Evolutionary conservation across 1,284 basidiomycete species (phyloP).

Genomic region (Malassezia arunalokei): DNA sequence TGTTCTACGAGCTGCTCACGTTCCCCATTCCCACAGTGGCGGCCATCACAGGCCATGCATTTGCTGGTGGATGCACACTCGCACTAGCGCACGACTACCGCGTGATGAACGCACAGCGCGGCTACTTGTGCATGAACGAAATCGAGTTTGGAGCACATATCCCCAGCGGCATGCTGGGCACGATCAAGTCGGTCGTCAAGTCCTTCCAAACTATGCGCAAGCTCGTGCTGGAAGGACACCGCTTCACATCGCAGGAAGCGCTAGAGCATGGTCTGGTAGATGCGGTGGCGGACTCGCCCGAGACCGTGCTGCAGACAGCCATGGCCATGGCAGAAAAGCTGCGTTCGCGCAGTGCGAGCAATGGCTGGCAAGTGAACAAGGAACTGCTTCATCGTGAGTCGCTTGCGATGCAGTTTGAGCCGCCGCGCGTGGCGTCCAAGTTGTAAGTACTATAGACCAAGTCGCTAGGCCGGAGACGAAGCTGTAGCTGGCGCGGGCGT

Average conservation of each 20-base stretch:
- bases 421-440: constrained; percentile 3
- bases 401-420: constrained; percentile 14
- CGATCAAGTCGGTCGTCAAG: constrained; percentile 60
- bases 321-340: constrained; percentile 47
- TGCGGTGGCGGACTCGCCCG: constrained; percentile 52
- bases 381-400: constrained; percentile 27
- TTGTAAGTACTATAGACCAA: neutral
- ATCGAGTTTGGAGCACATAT: constrained; percentile 37
- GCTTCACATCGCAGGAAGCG: constrained; percentile 67
- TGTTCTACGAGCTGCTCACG: constrained; percentile 47
- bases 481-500: no score
- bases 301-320: constrained; percentile 53
- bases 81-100: constrained; percentile 76
- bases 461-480: neutral
- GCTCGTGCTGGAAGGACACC: constrained; percentile 68
- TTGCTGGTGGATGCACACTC: constrained; percentile 72
- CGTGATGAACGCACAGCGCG: constrained; percentile 69
- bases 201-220: constrained; percentile 58
- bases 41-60: constrained; percentile 81
- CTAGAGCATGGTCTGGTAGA: constrained; percentile 61
- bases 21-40: constrained; percentile 58
- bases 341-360: constrained; percentile 46
- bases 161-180: constrained; percentile 48
- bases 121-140: constrained; percentile 69
- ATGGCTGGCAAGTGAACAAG: constrained; percentile 52